Base-by-base conservation (phyloP, 2,329 filamentous ascomycete genomes). In the Mariannaea sp. region DNA sequence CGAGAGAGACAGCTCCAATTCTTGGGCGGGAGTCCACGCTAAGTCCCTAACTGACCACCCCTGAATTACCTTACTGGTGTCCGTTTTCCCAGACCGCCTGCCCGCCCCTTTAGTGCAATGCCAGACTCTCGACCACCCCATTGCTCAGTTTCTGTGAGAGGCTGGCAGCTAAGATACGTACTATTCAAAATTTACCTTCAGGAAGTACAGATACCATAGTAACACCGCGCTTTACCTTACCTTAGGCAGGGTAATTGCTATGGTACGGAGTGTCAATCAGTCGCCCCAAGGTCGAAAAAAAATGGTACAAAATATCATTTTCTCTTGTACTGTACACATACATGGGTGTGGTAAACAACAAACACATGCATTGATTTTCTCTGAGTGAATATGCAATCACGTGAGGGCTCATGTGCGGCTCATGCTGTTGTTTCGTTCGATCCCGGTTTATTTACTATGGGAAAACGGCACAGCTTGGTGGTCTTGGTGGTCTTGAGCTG, bases 21-120 rank as follows among this genome's bases (percentile, higher is more conserved):
- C 27, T 14, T 26, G 22, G 19, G 22, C 24, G 17, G 40, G 29
- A 19, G 13, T 12, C 40, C 27, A 43, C 40, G 7, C 43, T 26
- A 32, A 14, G n/a, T 35, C 33, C 19, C 42, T 41, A 27, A 46
- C 30, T 52, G 49, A 45, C 44, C 42, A 54, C 51, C 51, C 51
- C 52, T 63, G 52, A 38, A n/a, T 22, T 8, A 5, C 5, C 5
- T 8, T 41, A 33, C 33, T 40, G 48, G 45, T 57, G 53, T 60
- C 49, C 53, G 58, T 64, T 53, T n/a, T 65, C 54, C 62, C 62
- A 62, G 62, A 65, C 62, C 62, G 62, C 62, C 60, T 64, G 60
- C 62, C 62, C 58, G 55, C 54, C 53, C 59, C 53, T 53, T 55
- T 58, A 58, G 58, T 44, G 58, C 60, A 58, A 41, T 55, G 43